phyloP scores from a whole-genome alignment of 495 filamentous ascomycete species.

The Penicillium herquei region DNA sequence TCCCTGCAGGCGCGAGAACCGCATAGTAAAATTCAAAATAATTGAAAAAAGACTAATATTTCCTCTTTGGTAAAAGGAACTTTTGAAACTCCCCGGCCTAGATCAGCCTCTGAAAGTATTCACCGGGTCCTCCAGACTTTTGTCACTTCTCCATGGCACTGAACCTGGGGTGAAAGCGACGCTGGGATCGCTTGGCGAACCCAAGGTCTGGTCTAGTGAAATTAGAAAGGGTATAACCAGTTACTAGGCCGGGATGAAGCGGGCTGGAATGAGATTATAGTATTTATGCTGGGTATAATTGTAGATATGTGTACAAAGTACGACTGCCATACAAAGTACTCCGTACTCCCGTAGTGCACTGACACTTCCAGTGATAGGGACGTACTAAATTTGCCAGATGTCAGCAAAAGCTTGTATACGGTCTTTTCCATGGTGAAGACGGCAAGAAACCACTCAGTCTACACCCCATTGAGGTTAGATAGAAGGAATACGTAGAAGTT shows the following conservation, averaged over 20 bases:
- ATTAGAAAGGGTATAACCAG: not conserved
- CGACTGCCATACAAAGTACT: too few relatives aligned
- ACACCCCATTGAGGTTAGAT: constrained; percentile 2
- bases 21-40: not conserved
- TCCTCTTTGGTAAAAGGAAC: not conserved
- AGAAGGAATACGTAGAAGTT: not conserved
- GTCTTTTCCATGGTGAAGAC: not conserved
- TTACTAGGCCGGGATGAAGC: not conserved
- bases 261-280: not conserved
- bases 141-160: constrained; percentile 20
- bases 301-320: not conserved
- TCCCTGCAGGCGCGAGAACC: constrained; percentile 20
- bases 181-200: constrained; percentile 28
- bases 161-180: constrained; percentile 23
- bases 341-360: too few relatives aligned
- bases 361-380: too few relatives aligned
- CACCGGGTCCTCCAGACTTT: constrained; percentile 5
- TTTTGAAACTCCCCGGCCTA: not conserved
- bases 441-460: not conserved
- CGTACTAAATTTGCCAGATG: too few relatives aligned
- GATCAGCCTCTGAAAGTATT: not conserved
- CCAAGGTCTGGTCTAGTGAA: constrained; percentile 8
- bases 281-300: too few relatives aligned
- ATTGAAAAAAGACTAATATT: not conserved
- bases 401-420: constrained; percentile 1